Evolutionary conservation across 208 protist species (phyloP), one percentile per base, ranked within the genome.

Genomic region (Trypanosoma melophagium): DNA sequence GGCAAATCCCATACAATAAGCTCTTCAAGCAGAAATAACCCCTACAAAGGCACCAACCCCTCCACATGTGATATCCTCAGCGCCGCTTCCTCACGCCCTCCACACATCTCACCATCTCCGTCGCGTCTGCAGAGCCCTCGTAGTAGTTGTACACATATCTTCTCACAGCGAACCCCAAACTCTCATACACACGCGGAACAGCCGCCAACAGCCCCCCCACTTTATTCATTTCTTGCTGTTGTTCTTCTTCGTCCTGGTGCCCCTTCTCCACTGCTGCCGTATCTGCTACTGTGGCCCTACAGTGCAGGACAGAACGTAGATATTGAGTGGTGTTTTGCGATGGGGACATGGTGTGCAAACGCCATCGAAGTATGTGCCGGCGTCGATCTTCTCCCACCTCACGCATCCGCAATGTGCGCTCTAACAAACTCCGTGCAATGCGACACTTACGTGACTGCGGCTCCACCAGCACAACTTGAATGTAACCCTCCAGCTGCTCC

Each of bases 381-480:
- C 60, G 31, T 4, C 12, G 7, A 9, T 59, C 28, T 31, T 35
- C 28, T 17, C 61, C 72, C 22, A 22, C 64, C 2, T 41, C 47
- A 4, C 13, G 53, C 4, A 61, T 19, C 5, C 19, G 17, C 55
- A 52, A 79, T n/a, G 38, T 71, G 71, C 51, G 55, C 45, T n/a
- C 17, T 44, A 93, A 71, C 22, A 93, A 57, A 38, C 35, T 31
- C 19, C 51, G 54, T 1, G 71, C 87, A 8, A 93, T 59, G 0
- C 77, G 77, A 10, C 58, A 69, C 24, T 74, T 69, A 13, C 87
- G 81, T 49, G 66, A 66, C 8, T 31, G 17, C 16, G 60, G 59
- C 16, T 51, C 47, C 13, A 90, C 78, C 24, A 87, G 60, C 0
- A 94, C 83, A 21, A 94, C 66, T 49, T 94, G 85, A 53, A 94